Evolutionary conservation across 306 rosid genomes (phyloP).

Genomic region (Lathyrus oleraceus): DNA sequence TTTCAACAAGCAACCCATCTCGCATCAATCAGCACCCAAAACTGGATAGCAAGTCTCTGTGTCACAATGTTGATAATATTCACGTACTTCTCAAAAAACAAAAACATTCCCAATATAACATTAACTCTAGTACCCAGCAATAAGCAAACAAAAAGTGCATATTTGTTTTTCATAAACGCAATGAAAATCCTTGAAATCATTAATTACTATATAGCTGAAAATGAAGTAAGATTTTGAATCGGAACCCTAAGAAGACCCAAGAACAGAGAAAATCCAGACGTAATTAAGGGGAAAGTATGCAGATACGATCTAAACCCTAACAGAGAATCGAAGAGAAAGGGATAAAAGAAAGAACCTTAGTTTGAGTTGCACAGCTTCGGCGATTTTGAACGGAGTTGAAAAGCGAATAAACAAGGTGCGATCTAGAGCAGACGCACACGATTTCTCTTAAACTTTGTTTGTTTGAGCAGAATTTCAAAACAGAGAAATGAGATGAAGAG

Average conservation of each 20-base stretch:
- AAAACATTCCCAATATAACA: constrained; percentile 38
- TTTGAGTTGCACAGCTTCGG: not conserved
- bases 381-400: not conserved
- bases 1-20: constrained; percentile 65
- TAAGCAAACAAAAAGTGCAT: too few species aligned
- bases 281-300: not conserved
- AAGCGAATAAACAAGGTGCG: too few species aligned
- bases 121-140: not conserved
- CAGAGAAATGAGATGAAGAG: too few species aligned
- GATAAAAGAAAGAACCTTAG: not conserved
- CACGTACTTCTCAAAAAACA: constrained; percentile 36
- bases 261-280: not conserved
- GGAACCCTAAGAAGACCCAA: not conserved
- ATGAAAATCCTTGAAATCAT: not conserved
- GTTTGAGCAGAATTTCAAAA: too few species aligned
- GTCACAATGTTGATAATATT: constrained; percentile 52
- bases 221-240: not conserved
- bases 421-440: too few species aligned
- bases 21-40: constrained; percentile 57
- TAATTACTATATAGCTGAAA: not conserved
- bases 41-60: constrained; percentile 42
- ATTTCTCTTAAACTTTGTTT: not conserved
- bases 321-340: not conserved
- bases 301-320: not conserved
- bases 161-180: too few species aligned